Conservation (phyloP, 352 stramenopile genomes). For the Phytopythium ostracodes region DNA sequence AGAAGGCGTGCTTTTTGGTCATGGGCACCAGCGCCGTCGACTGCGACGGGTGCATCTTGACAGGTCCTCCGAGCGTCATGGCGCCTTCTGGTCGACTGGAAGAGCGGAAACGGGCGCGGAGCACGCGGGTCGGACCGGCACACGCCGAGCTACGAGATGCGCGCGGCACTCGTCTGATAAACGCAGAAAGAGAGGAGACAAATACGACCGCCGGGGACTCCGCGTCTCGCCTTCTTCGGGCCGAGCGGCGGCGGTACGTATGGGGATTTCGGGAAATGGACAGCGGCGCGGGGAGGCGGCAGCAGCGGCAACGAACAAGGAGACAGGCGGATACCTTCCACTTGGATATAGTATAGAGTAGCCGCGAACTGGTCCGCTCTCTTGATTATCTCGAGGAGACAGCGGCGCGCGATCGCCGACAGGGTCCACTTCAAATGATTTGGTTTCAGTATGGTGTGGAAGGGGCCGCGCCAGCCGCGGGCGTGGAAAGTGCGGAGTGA, state of each 20-base stretch:
- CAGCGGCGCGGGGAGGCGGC: neutral
- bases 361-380: neutral
- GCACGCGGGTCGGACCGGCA: neutral
- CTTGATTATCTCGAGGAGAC: neutral
- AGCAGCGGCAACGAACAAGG: neutral
- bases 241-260: slow-evolving; percentile 2
- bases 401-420: neutral
- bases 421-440: neutral
- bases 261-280: slow-evolving; percentile 4
- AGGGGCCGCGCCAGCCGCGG: slow-evolving; percentile 2
- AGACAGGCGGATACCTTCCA: neutral
- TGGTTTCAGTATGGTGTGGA: neutral
- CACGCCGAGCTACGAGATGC: neutral
- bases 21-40: slow-evolving; percentile 49
- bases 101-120: neutral
- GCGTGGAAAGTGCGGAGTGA: neutral
- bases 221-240: too few relatives aligned
- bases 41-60: slow-evolving; percentile 16
- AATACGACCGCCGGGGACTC: slow-evolving; percentile 7
- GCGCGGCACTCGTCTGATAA: too few relatives aligned
- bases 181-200: neutral
- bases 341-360: neutral
- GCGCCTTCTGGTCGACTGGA: neutral
- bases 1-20: slow-evolving; percentile 33
- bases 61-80: slow-evolving; percentile 40